Base-by-base conservation (phyloP, 1,284 basidiomycete genomes). In the Rhodotorula sp. region DNA sequence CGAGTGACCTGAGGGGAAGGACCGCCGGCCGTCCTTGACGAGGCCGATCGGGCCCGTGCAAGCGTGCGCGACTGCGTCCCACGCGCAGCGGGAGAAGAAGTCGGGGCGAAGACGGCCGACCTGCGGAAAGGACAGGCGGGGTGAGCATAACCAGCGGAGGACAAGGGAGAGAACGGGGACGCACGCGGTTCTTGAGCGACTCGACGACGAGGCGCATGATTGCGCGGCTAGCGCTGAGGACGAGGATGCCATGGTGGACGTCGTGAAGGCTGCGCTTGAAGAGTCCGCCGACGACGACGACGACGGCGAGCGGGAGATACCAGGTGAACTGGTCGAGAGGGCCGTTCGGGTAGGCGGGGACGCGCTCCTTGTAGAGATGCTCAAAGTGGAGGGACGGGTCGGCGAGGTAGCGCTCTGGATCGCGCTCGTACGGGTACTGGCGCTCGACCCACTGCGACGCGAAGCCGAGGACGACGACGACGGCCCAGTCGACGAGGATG, bases 71-170 rank as follows among this genome's bases (percentile, higher is more conserved):
- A 80, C 78, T 13, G 82, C 81, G 66, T 87, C 85, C 87, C 87
- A 90, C 75, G 85, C 83, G 76, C 89, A 90, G 39, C 89, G 84
- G 21, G 84, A 82, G 55, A 90, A 83, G 76, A 90, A 90, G 78
- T 90, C 89, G 0, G 89, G 89, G 22, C 89, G 84, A 25, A 90
- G 81, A 27, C 89, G 83, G 56, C 89, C 88, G 39, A 89, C 84
- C 61, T 63, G 51, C 21, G 78, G 36, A 39, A 46, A 27, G 44
- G 29, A 0, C 9, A 13, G 48, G 48, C n/a, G 22, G 34, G 32
- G 84, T 81, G 53, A 70, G 44, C 58, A 74, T 1, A 44, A 61
- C 19, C 27, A 25, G 53, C 29, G 13, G 66, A 5, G 32, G 25
- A 39, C 32, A 36, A 17, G 53, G 34, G 3, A 21, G 39, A 34